These are phyloP conservation scores for Eucalyptus curtisii DNA, from an alignment of 345 rosid species.

Conservation along the genomic window DNA sequence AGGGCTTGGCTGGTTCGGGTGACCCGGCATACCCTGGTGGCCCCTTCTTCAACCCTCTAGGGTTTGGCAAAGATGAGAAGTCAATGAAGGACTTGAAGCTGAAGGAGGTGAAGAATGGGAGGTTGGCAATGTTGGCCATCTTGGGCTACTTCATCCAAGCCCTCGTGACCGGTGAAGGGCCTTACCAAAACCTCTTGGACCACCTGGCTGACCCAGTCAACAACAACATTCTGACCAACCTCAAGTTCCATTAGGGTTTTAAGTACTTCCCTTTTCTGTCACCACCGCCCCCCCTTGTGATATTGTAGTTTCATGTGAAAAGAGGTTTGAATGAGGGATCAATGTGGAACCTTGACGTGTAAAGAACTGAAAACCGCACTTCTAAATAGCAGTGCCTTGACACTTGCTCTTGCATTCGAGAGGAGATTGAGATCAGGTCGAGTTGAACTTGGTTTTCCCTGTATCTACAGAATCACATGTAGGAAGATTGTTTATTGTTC, in stretches of 20 bases:
- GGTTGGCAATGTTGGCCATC: constrained; percentile 87
- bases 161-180: constrained; percentile 87
- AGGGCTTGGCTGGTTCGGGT: constrained; percentile 74
- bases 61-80: constrained; percentile 86
- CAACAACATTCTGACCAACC: constrained; percentile 91
- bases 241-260: constrained; percentile 68
- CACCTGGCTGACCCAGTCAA: constrained; percentile 91
- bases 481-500: background rate
- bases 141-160: constrained; percentile 73
- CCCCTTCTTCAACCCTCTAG: constrained; percentile 90
- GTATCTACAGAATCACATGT: background rate
- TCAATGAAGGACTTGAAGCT: constrained; percentile 81
- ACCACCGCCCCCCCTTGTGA: background rate
- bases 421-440: background rate
- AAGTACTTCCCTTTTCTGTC: background rate
- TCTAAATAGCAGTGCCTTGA: background rate
- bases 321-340: background rate
- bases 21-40: constrained; percentile 91
- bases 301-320: constrained; percentile 36
- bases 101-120: constrained; percentile 92
- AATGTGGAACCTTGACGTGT: background rate
- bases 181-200: constrained; percentile 90
- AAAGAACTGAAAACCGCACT: background rate
- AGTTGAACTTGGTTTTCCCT: background rate
- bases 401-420: background rate